Conservation (phyloP, 2,329 filamentous ascomycete species). For the Venturia effusa region DNA sequence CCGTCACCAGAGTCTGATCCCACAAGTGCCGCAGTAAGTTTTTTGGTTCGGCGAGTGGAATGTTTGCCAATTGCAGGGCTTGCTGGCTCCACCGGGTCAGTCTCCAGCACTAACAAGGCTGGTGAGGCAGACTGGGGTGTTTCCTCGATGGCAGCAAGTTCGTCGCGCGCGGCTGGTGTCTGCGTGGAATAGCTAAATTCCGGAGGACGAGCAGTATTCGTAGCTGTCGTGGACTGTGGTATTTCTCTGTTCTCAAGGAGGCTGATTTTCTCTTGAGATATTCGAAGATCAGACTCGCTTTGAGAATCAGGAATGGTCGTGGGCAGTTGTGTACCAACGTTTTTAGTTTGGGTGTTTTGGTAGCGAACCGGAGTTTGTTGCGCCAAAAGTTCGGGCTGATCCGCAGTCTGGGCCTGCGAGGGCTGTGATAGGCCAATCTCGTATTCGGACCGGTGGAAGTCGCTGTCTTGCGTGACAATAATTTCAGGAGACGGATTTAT, state of each 20-base stretch:
- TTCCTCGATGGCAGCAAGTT: background rate
- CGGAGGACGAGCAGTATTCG: background rate
- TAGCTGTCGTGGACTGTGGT: background rate
- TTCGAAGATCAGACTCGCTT: background rate
- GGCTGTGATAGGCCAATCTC: slow-evolving; percentile 7
- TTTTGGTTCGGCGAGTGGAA: background rate
- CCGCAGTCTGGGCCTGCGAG: background rate
- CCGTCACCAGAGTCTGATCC: background rate
- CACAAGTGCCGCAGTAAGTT: background rate
- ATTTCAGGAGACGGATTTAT: slow-evolving; percentile 1
- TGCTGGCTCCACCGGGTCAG: slow-evolving; percentile 6
- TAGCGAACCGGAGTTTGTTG: slow-evolving; percentile 2
- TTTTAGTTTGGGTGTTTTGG: background rate
- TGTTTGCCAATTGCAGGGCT: slow-evolving; percentile 4
- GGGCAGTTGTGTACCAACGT: background rate
- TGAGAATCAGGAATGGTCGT: slow-evolving; percentile 8
- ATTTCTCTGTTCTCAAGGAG: background rate
- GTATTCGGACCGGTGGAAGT: slow-evolving; percentile 9
- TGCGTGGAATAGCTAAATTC: background rate
- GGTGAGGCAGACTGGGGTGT: background rate
- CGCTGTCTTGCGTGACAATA: background rate
- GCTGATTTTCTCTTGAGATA: background rate
- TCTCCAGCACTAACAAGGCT: background rate
- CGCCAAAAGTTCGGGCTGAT: slow-evolving; percentile 1
- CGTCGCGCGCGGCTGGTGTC: background rate